Percentiles rank a stretch among this genome's conserved stretches.
Conservation (phyloP, 2,329 filamentous ascomycete species). For the Penicillium griseofulvum region DNA sequence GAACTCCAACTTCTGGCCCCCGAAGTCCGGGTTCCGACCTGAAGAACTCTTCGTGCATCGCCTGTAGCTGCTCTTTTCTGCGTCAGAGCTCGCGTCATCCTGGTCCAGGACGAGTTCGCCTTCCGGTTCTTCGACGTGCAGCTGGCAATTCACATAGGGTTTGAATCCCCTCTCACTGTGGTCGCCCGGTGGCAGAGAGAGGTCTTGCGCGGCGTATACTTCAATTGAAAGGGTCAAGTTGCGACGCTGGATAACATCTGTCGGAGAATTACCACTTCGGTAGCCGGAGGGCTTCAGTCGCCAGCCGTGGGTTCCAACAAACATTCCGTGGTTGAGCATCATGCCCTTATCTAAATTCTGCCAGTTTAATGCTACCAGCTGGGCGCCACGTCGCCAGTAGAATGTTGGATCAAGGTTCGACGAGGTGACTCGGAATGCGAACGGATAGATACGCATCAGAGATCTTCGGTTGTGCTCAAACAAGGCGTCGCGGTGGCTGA, state of each 20-base stretch:
- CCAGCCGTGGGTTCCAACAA: slow-evolving; percentile 77
- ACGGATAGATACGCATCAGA: slow-evolving; percentile 86
- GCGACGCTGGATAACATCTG: slow-evolving; percentile 45
- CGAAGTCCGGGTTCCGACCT: slow-evolving; percentile 65
- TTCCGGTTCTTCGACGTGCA: slow-evolving; percentile 72
- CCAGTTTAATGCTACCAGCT: slow-evolving; percentile 93
- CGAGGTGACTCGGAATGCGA: slow-evolving; percentile 74
- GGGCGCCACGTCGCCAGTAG: slow-evolving; percentile 85
- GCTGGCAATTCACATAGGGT: slow-evolving; percentile 73
- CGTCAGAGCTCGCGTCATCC: slow-evolving; percentile 48
- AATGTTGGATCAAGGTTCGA: slow-evolving; percentile 82
- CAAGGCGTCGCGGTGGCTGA: slow-evolving; percentile 55
- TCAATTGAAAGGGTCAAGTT: slow-evolving; percentile 68
- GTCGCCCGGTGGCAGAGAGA: slow-evolving; percentile 63
- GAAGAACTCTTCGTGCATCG: slow-evolving; percentile 55
- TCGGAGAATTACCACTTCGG: slow-evolving; percentile 43
- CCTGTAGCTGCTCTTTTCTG: slow-evolving; percentile 52
- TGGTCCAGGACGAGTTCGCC: slow-evolving; percentile 46
- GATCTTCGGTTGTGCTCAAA: slow-evolving; percentile 79
- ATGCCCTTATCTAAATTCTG: slow-evolving; percentile 86
- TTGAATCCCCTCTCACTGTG: slow-evolving; percentile 60
- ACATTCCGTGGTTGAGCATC: slow-evolving; percentile 96
- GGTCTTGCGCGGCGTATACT: slow-evolving; percentile 72
- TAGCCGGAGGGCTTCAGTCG: slow-evolving; percentile 79
- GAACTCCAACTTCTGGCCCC: slow-evolving; percentile 60